Percentiles rank a stretch among this genome's conserved stretches.
Conservation (phyloP, 257 asterid species). For the Verbascum thapsus region DNA sequence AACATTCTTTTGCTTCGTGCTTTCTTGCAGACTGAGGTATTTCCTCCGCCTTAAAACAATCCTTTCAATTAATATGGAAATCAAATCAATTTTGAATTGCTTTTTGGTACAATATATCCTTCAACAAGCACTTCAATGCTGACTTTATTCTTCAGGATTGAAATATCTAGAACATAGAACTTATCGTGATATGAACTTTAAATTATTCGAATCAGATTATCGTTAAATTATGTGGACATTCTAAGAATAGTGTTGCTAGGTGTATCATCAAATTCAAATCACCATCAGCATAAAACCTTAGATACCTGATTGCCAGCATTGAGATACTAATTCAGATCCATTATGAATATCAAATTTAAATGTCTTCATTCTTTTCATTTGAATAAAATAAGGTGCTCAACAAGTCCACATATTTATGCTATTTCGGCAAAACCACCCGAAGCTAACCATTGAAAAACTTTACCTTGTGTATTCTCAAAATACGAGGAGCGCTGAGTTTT, state of each 20-base stretch:
- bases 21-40: neutral
- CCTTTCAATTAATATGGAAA: neutral
- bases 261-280: neutral
- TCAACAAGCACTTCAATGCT: too few relatives aligned
- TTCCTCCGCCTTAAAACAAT: conserved; percentile 11
- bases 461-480: conserved; percentile 96
- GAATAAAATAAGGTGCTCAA: conserved; percentile 3
- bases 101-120: too few relatives aligned
- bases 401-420: conserved; percentile 4
- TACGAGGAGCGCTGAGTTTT: conserved; percentile 98
- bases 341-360: neutral
- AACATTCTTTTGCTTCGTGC: neutral
- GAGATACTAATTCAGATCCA: neutral
- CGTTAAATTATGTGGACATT: too few relatives aligned
- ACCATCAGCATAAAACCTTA: neutral
- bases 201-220: too few relatives aligned
- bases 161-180: too few relatives aligned
- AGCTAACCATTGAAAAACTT: conserved; percentile 34
- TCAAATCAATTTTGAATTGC: conserved; percentile 10
- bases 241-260: too few relatives aligned
- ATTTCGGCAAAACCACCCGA: conserved; percentile 10
- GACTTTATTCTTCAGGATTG: conserved; percentile 12
- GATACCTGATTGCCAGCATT: conserved; percentile 12
- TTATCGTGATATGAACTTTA: too few relatives aligned
- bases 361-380: neutral